A percentile compares a stretch with the other conserved stretches of the same genome.
Evolutionary conservation across 139 green algal genomes (phyloP).

Genomic region (Trebouxia sp.): DNA sequence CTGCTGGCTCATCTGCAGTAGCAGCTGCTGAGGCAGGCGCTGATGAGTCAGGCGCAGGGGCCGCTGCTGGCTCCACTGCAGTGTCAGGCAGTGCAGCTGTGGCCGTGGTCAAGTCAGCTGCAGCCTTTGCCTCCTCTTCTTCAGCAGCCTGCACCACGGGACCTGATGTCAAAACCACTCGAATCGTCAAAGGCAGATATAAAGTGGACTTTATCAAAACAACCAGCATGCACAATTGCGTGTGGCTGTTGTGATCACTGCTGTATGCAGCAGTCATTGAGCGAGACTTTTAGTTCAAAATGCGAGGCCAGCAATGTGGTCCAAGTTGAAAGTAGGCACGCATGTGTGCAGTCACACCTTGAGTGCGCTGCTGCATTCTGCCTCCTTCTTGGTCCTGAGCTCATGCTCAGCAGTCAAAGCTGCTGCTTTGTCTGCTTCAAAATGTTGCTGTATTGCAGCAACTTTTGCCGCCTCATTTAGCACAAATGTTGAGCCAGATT

Average conservation of each 20-base stretch:
- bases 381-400: background rate
- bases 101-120: background rate
- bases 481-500: background rate
- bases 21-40: too few species aligned
- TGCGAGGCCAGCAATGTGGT: too few species aligned
- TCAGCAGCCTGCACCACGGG: background rate
- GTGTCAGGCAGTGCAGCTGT: background rate
- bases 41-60: too few species aligned
- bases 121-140: background rate
- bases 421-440: constrained; percentile 4
- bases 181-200: too few species aligned
- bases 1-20: background rate
- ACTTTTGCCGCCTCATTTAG: background rate
- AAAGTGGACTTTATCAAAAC: too few species aligned
- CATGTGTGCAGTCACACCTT: background rate
- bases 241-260: too few species aligned
- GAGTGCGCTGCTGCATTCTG: background rate
- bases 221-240: too few species aligned
- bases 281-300: too few species aligned
- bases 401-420: background rate
- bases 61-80: background rate
- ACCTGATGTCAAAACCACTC: too few species aligned
- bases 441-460: background rate
- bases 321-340: too few species aligned
- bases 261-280: too few species aligned